phyloP scores from a whole-genome alignment of 805 yeast genomes.

The Candida orba region DNA sequence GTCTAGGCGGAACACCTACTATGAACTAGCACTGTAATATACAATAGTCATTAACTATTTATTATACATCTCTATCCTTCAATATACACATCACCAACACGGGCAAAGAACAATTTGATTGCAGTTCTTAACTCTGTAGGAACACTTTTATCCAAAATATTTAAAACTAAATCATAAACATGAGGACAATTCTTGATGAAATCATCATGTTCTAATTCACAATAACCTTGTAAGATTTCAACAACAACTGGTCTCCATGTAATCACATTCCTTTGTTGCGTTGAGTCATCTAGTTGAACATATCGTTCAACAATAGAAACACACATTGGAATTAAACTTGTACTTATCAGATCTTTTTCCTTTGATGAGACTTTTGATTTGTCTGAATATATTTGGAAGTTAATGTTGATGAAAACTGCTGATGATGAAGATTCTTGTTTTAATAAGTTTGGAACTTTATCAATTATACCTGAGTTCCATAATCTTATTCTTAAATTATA shows the following conservation, averaged over 20 bases:
- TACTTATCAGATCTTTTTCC: conserved; percentile 44
- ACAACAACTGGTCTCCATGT: conserved; percentile 92
- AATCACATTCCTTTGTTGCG: conserved; percentile 71
- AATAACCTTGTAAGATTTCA: conserved; percentile 77
- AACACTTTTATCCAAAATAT: conserved; percentile 52
- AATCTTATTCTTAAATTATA: conserved; percentile 80
- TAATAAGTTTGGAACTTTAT: conserved; percentile 82
- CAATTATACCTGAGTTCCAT: conserved; percentile 89
- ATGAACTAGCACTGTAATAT: too few species aligned
- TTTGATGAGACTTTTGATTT: conserved; percentile 40
- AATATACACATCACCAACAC: conserved; percentile 46
- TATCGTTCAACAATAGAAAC: conserved; percentile 63
- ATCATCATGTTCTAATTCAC: conserved; percentile 68
- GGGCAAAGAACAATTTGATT: conserved; percentile 48
- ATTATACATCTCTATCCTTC: conserved; percentile 9
- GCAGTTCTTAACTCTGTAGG: conserved; percentile 56
- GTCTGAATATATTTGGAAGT: conserved; percentile 75
- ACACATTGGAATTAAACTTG: conserved; percentile 59
- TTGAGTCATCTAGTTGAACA: conserved; percentile 59
- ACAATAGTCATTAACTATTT: too few species aligned
- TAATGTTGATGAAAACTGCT: conserved; percentile 74
- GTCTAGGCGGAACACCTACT: too few species aligned
- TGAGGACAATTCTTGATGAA: conserved; percentile 51
- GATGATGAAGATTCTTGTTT: conserved; percentile 90
- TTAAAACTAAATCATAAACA: conserved; percentile 53